Evolutionary conservation across 2,329 filamentous ascomycete species (phyloP).

Genomic region (Pseudogymnoascus sp.): DNA sequence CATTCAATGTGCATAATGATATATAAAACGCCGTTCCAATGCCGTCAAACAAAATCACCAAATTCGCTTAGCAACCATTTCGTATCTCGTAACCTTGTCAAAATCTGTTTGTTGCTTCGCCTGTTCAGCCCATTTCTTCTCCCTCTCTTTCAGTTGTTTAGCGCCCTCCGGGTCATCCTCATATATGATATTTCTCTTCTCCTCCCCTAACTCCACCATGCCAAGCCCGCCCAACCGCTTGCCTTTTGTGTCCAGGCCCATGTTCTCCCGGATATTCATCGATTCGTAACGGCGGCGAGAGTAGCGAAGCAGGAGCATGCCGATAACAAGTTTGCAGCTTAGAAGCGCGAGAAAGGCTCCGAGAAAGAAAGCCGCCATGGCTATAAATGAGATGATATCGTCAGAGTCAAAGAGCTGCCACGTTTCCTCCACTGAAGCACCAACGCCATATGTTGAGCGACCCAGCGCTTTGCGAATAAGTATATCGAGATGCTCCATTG

Average conservation of each 20-base stretch:
- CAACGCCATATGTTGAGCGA: constrained; percentile 56
- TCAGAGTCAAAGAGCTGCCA: constrained; percentile 42
- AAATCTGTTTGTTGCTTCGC: constrained; percentile 49
- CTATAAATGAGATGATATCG: constrained; percentile 64
- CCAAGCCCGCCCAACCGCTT: constrained; percentile 75
- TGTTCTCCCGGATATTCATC: constrained; percentile 61
- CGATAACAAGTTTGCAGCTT: constrained; percentile 74
- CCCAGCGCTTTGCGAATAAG: constrained; percentile 71
- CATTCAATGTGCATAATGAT: background rate
- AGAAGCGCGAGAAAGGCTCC: constrained; percentile 78
- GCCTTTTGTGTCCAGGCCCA: constrained; percentile 59
- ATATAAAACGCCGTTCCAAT: constrained; percentile 7
- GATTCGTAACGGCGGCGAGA: constrained; percentile 67
- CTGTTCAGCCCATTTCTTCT: constrained; percentile 53
- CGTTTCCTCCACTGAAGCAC: constrained; percentile 24
- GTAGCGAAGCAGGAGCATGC: constrained; percentile 77
- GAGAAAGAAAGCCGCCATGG: constrained; percentile 81
- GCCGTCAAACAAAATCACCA: constrained; percentile 50
- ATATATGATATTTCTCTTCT: constrained; percentile 78
- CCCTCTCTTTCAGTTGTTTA: constrained; percentile 51
- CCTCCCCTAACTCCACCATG: constrained; percentile 79
- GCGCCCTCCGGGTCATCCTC: constrained; percentile 70
- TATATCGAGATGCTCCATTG: constrained; percentile 69
- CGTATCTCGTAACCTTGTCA: constrained; percentile 68
- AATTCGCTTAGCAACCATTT: constrained; percentile 94